Base-by-base conservation (phyloP, 805 yeast species). In the Alloascoidea africana region DNA sequence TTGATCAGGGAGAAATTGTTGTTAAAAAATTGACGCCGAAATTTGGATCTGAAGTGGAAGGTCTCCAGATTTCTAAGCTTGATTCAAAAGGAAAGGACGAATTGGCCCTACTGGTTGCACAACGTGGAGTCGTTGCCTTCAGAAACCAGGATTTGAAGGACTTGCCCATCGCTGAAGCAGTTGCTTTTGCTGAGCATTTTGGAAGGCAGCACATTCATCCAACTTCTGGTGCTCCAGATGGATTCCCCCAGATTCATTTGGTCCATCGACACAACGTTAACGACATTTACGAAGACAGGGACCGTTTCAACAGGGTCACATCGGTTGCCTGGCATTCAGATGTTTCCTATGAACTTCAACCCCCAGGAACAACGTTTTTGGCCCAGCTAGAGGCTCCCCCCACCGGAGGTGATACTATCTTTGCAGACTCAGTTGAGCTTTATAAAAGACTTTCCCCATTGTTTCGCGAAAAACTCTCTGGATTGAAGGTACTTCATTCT, bases 301-400 rank as follows among this genome's bases (percentile, higher is more conserved):
- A n/a, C n/a, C n/a, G n/a, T n/a, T n/a, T n/a, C n/a, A 17, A 44
- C 11, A 51, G 44, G 36, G 42, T 42, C 27, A 41, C 58, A 15
- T 53, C 60, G 6, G 44, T 47, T 16, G 52, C 38, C 4, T 81
- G 83, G 81, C 91, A 81, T 54, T 68, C 82, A 2, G 91, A 81
- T 52, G 81, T 77, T 17, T 67, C 83, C 16, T 81, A 77, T 54
- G 89, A 80, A 51, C 62, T 64, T 40, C 84, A 76, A 53, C 80
- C 87, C 5, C 80, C 87, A 11, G 80, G 80, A 13, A 61, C 69
- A 40, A 80, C 93, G 0, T 68, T 76, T 43, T 74, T 81, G 49
- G 63, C 72, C 14, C 72, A 76, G 40, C 59, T 78, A 36, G 80
- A 77, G 41, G 63, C 65, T 27, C 89, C 60, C 27, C 73, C 60